These are phyloP conservation scores for Pichia kluyveri DNA, from an alignment of 805 yeast species.

Conservation along the genomic window DNA sequence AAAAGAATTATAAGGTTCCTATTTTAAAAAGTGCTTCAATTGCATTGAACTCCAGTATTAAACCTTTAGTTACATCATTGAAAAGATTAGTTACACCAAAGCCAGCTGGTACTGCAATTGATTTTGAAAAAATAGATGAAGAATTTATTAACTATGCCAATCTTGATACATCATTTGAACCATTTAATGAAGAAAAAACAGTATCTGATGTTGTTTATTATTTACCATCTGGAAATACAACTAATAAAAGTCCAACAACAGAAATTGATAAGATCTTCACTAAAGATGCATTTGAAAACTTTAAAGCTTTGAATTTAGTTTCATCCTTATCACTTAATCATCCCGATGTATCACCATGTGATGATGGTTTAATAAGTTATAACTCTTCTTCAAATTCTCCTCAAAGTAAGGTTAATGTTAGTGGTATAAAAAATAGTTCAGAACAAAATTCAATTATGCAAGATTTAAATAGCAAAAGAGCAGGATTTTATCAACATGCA, in stretches of 20 bases:
- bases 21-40: not conserved
- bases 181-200: not conserved
- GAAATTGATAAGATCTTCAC: not conserved
- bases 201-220: not conserved
- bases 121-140: not conserved
- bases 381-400: not conserved
- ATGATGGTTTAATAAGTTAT: not conserved
- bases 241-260: not conserved
- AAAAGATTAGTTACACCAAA: not conserved
- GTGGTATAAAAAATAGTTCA: too few species aligned
- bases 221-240: not conserved
- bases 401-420: too few species aligned
- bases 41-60: not conserved
- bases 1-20: not conserved
- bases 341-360: not conserved
- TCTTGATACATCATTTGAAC: not conserved
- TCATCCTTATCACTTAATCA: not conserved
- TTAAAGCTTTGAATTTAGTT: not conserved
- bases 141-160: not conserved
- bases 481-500: slow-evolving; percentile 1
- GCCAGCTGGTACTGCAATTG: not conserved
- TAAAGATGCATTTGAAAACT: not conserved
- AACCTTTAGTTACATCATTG: not conserved
- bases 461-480: not conserved
- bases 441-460: too few species aligned